A percentile compares a stretch with the other conserved stretches of the same genome.
Evolutionary conservation across 1,284 basidiomycete species (phyloP).

Genomic region (Salmacisia buchloeana): DNA sequence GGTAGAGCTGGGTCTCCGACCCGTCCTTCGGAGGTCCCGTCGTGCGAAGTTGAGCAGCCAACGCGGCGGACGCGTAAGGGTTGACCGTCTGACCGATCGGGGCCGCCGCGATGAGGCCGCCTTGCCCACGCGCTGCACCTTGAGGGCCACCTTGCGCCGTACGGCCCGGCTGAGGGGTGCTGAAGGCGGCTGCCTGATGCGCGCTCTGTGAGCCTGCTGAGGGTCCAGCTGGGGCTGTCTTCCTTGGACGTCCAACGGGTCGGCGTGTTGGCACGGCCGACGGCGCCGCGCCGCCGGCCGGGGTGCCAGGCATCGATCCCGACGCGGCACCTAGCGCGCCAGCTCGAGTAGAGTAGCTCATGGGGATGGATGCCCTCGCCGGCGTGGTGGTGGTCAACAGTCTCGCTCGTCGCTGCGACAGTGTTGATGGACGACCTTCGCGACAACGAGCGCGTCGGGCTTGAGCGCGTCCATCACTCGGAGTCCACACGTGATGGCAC

Average conservation of each 20-base stretch:
- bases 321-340: neutral
- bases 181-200: neutral
- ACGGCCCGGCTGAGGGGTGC: neutral
- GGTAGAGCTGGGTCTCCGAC: constrained; percentile 15
- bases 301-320: neutral
- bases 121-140: neutral
- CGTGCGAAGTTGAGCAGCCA: neutral
- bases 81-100: neutral
- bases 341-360: neutral
- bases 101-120: neutral
- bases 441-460: no score
- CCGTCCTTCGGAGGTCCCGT: neutral
- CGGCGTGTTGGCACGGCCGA: neutral
- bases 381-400: no score
- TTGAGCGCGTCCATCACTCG: no score
- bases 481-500: no score
- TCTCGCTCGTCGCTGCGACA: neutral
- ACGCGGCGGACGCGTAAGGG: neutral
- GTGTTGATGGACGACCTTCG: no score
- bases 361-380: neutral
- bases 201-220: neutral
- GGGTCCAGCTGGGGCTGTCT: constrained; percentile 1
- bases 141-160: neutral
- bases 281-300: neutral
- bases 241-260: constrained; percentile 4